Base-by-base conservation (phyloP, 163 green algal species). In the Volvox carteri region DNA sequence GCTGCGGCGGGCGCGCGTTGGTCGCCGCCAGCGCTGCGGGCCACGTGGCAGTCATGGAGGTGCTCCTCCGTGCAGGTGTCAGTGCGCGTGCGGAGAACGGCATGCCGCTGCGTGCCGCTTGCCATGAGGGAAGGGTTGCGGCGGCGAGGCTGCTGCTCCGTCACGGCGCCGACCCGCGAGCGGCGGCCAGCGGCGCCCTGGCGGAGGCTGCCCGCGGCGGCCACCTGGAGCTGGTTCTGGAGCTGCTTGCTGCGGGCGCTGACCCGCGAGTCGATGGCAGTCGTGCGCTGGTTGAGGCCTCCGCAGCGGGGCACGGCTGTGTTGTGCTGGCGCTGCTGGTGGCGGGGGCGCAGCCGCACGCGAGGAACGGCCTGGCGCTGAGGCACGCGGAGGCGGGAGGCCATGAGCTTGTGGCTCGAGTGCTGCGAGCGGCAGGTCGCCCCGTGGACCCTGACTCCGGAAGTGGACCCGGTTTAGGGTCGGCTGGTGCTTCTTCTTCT, bases 241-340 rank as follows among this genome's bases (percentile, higher is more conserved):
- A 73, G 68, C 68, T 88, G 68, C 83, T 88, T 50, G 83, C 50
- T 33, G 35, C 68, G 28, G 83, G 83, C 14, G 48, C 83, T 0
- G 68, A 83, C 25, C 68, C 83, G 37, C 25, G 68, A 7, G 68
- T 65, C 35, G 83, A 73, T 48, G 67, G 68, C 68, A 81, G 83
- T 37, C 48, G 68, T 1, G 83, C 83, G 28, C 67, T 88, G 48
- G 35, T 62, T 3, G 83, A 73, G 68, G 83, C 83, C 25, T 46
- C 83, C 1, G 67, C 83, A 52, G 83, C 35, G 18, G 83, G 83
- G 3, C 70, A 73, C 50, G 83, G n/a, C 9, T 33, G 30, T 3
- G 48, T 73, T 6, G 83, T 74, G 67, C 37, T 88, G 25, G 83
- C 68, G 67, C 83, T 88, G 48, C 68, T 88, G 25, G 68, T 74